Percentiles rank a stretch among this genome's conserved stretches.
These are phyloP conservation scores for Phytophthora citrophthora DNA, from an alignment of 352 stramenopile genomes.

Conservation along the genomic window DNA sequence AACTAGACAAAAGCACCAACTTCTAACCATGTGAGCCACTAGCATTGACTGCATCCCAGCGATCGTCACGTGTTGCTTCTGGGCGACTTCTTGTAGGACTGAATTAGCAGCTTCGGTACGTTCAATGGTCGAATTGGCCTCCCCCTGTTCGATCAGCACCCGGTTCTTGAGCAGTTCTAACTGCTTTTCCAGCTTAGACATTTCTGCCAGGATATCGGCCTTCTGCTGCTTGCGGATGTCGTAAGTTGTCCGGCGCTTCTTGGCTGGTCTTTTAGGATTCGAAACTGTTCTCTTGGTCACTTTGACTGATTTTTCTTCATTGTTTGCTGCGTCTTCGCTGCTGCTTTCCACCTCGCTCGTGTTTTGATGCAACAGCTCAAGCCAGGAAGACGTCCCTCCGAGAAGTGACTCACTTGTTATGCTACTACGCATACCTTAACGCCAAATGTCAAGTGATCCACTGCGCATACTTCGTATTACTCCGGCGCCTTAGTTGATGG, in stretches of 20 bases:
- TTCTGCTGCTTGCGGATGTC: conserved; percentile 48
- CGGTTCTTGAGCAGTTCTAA: conserved; percentile 40
- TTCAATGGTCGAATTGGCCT: conserved; percentile 17
- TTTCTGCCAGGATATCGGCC: conserved; percentile 22
- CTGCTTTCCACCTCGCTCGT: conserved; percentile 3
- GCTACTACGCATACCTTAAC: background rate
- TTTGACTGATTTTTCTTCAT: background rate
- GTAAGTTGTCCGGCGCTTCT: conserved; percentile 38
- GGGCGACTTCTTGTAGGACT: conserved; percentile 24
- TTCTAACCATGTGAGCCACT: conserved; percentile 12
- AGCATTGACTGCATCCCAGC: conserved; percentile 26
- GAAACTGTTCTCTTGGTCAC: background rate
- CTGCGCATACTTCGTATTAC: no score
- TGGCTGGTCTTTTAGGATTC: conserved; percentile 6
- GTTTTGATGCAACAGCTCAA: conserved; percentile 4
- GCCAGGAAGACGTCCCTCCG: conserved; percentile 2
- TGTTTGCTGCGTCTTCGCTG: background rate
- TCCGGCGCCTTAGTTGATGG: no score
- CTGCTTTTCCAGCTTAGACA: conserved; percentile 29
- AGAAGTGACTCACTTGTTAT: conserved; percentile 1
- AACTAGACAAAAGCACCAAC: background rate
- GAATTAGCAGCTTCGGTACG: conserved; percentile 15
- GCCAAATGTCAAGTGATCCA: background rate
- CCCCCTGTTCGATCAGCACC: conserved; percentile 25
- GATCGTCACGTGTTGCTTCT: conserved; percentile 33